Evolutionary conservation across 768 basidiomycete genomes (phyloP), one percentile per base, ranked within the genome.

Genomic region (Tephrocybe sp.): DNA sequence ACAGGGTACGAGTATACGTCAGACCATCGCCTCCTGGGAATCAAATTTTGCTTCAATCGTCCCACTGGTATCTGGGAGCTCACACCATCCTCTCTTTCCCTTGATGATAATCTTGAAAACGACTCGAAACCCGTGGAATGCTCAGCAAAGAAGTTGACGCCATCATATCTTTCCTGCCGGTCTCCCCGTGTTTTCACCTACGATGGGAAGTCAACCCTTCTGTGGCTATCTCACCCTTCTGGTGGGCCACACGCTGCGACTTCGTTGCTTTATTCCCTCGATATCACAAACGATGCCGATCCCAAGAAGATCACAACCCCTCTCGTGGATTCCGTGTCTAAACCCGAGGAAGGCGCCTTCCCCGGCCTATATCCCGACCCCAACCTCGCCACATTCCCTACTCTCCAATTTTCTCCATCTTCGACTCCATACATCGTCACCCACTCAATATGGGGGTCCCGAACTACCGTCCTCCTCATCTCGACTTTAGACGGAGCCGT

Each of bases 201-300:
- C 12, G 46, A 59, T 2, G 52, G 54, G 0, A 57, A 62, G 21
- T 58, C 60, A 0, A 59, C 58, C 3, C 58, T 86, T 7, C 64
- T 83, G 38, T 88, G 81, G 77, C 58, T 88, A 9, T 75, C 84
- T 6, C 77, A 75, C 55, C 64, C 69, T 1, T 64, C 73, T 2
- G 85, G 84, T 0, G 86, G 86, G 3, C 69, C 85, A 0, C 87
- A 90, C 50, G 71, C 76, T 9, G 79, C 80, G 0, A 81, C 83
- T 5, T 71, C 79, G 0, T 65, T 74, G 1, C 65, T 90, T 0
- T 76, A 84, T 55, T 53, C 69, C 0, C 64, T 74, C 7, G 69
- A 79, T 50, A 65, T 81, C 49, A 58, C 64, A 2, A 51, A 47
- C 6, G 17, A 44, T 18, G n/a, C 51, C 2, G 40, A 49, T 24